Conservation (phyloP, 106 monocot species). For the Apostasia ramifera region DNA sequence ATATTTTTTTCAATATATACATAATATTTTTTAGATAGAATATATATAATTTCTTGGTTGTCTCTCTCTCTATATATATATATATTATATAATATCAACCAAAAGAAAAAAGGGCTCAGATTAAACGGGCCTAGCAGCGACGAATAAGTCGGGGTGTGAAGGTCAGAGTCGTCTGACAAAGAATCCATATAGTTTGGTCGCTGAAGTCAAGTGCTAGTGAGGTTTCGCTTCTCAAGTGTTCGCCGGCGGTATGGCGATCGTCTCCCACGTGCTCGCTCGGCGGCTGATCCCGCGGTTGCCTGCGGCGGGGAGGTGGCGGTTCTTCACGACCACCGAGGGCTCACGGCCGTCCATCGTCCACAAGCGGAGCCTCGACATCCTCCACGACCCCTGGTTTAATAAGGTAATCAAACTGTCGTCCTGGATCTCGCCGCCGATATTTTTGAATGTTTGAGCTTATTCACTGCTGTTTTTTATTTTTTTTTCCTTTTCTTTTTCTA, state of each 20-base stretch:
- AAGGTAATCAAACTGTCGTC: constrained; percentile 33
- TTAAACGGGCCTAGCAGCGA: no score
- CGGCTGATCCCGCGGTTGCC: constrained; percentile 4
- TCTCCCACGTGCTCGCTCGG: constrained; percentile 19
- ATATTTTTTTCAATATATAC: no score
- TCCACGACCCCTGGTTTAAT: constrained; percentile 98
- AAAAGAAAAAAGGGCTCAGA: no score
- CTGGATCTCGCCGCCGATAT: neutral
- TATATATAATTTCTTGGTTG: no score
- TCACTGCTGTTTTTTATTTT: neutral
- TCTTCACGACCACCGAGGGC: constrained; percentile 57
- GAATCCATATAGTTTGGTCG: no score
- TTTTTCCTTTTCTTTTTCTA: constrained; percentile 3
- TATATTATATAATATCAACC: no score
- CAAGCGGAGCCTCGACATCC: constrained; percentile 91
- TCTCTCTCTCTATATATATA: no score
- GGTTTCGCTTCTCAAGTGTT: constrained; percentile 17
- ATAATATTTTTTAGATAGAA: no score
- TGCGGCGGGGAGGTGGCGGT: constrained; percentile 13
- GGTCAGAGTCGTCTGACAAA: no score
- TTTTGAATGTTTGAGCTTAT: neutral
- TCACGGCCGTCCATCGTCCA: constrained; percentile 78
- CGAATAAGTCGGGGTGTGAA: no score
- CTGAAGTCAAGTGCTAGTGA: no score
- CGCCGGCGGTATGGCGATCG: constrained; percentile 17